These are phyloP conservation scores for Cutaneotrichosporon mucoides DNA, from an alignment of 1,284 basidiomycete species.

Conservation along the genomic window DNA sequence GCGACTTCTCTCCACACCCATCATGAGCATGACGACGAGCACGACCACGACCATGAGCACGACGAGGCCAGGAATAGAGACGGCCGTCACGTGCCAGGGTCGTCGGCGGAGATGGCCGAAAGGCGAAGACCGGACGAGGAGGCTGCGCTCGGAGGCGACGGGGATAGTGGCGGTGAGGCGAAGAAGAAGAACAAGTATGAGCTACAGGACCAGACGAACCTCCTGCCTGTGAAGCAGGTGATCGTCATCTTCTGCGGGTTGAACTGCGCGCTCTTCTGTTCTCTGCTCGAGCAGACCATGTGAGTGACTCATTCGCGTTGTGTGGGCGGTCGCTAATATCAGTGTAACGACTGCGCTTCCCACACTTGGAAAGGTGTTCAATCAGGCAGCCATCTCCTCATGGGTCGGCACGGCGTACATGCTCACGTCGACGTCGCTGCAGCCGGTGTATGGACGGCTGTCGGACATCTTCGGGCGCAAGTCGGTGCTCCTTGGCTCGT, in stretches of 20 bases:
- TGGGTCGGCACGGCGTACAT: conserved; percentile 56
- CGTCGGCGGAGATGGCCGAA: not conserved
- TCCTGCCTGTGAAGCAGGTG: conserved; percentile 63
- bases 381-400: conserved; percentile 59
- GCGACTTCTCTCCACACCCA: conserved; percentile 20
- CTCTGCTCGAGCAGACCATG: conserved; percentile 51
- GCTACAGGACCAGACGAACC: conserved; percentile 68
- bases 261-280: conserved; percentile 52
- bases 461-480: conserved; percentile 73
- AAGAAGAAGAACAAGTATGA: conserved; percentile 25
- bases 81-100: not conserved
- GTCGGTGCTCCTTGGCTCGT: conserved; percentile 49
- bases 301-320: conserved; percentile 38
- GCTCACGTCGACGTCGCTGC: conserved; percentile 49
- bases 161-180: not conserved
- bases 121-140: conserved; percentile 5
- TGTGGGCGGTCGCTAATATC: conserved; percentile 21
- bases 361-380: conserved; percentile 61
- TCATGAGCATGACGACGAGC: conserved; percentile 30
- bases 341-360: conserved; percentile 66
- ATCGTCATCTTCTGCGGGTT: conserved; percentile 60
- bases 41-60: not conserved
- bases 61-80: not conserved
- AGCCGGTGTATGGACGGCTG: conserved; percentile 61
- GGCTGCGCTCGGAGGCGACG: not conserved